Evolutionary conservation across 495 filamentous ascomycete species (phyloP), one percentile per base, ranked within the genome.

Genomic region (Podospora pseudocomata): DNA sequence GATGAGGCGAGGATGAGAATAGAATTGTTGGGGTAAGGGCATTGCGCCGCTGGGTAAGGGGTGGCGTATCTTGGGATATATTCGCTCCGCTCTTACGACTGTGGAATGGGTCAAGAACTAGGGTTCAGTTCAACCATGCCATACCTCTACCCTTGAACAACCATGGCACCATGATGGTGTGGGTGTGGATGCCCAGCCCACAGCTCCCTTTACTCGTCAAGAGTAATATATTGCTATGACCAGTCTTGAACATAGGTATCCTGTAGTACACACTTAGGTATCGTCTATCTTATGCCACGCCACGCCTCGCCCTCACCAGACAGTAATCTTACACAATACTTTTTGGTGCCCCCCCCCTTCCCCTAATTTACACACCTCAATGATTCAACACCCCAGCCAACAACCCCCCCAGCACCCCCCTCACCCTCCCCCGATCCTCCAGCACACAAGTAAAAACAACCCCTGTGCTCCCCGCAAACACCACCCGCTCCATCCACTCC

Each of bases 391-490:
- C 85, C 32, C 79, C 81, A 7, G 78, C 80, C 59, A 92, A 73
- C 44, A 96, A 74, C 57, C 79, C 87, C 16, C 92, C 92, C 69
- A 94, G 82, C 26, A 94, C 85, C 5, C 93, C 93, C 64, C 92
- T 83, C 28, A 97, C 89, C 73, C 87, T 79, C 64, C 74, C 77
- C 60, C 84, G 86, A 44, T 86, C 84, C 74, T 95, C 91, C 27
- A 85, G 79, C 28, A 88, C 85, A 66, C 85, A 86, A 5, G 92
- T 92, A 67, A 96, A 83, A 53, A 97, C 85, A 34, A 94, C 83
- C 3, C 91, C 94, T 19, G 87, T 85, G 71, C 91, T 92, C 53
- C 88, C 60, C 0, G 91, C 87, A 76, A 97, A 97, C 9, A 85
- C 86, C 63, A 87, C 68, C 57, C 84, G 89, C 81, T 97, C 93